Percentiles rank a stretch among this genome's conserved stretches.
phyloP scores from a whole-genome alignment of 441 rosid species.

The Aleurites moluccanus region DNA sequence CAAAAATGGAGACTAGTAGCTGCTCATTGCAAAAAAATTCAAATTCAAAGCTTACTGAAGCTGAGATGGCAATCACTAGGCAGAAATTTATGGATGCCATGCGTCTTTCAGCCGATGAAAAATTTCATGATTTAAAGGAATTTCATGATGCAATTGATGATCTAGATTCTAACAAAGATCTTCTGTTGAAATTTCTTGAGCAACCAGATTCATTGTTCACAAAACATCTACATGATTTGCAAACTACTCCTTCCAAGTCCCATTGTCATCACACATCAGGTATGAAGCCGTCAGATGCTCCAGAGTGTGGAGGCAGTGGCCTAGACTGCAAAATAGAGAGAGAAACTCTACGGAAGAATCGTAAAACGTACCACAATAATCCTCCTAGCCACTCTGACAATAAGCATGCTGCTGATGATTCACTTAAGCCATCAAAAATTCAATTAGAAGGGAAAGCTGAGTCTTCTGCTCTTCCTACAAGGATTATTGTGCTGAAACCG shows the following conservation, averaged over 20 bases:
- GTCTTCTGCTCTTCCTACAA: conserved; percentile 48
- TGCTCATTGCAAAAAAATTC: conserved; percentile 34
- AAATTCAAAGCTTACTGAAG: conserved; percentile 46
- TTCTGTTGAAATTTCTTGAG: conserved; percentile 73
- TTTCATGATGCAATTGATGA: conserved; percentile 75
- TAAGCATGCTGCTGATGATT: conserved; percentile 34
- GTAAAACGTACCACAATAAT: conserved; percentile 34
- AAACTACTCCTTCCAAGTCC: conserved; percentile 39
- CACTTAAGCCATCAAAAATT: conserved; percentile 38
- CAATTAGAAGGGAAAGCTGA: conserved; percentile 44
- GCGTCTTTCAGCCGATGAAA: conserved; percentile 68
- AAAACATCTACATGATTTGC: conserved; percentile 80
- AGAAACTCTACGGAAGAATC: conserved; percentile 38
- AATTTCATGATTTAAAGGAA: conserved; percentile 68
- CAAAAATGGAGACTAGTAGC: conserved; percentile 41
- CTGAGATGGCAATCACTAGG: conserved; percentile 65
- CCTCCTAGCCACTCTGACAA: conserved; percentile 30
- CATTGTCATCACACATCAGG: conserved; percentile 42
- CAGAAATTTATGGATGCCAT: conserved; percentile 75
- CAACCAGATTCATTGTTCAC: conserved; percentile 82
- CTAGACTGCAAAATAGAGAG: conserved; percentile 35
- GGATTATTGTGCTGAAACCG: conserved; percentile 93
- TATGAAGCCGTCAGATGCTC: conserved; percentile 39
- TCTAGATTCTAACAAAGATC: conserved; percentile 75
- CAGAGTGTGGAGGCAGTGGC: conserved; percentile 30